These are phyloP conservation scores for Neurospora sp. DNA, from an alignment of 495 filamentous ascomycete genomes.

Conservation along the genomic window DNA sequence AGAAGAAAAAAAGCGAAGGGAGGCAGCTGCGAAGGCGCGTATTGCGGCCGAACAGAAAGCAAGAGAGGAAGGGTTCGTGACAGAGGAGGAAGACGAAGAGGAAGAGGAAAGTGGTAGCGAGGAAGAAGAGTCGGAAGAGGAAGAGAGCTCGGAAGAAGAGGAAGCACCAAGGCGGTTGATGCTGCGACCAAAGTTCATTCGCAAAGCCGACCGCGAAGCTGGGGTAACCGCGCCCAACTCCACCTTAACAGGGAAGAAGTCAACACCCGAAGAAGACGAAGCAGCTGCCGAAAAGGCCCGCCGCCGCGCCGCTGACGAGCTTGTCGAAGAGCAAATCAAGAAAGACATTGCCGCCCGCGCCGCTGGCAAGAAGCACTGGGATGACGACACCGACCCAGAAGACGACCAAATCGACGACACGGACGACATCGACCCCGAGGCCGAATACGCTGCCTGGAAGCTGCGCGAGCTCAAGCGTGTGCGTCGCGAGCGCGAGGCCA, in stretches of 20 bases:
- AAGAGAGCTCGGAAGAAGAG: conserved; percentile 33
- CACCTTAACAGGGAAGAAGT: conserved; percentile 1
- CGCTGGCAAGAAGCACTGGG: conserved; percentile 72
- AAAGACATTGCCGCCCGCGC: conserved; percentile 67
- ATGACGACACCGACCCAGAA: conserved; percentile 68
- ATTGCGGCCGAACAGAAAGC: conserved; percentile 37
- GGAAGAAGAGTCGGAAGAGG: conserved; percentile 33
- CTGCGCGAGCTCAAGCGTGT: conserved; percentile 82
- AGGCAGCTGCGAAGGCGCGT: conserved; percentile 30
- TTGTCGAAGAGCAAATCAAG: conserved; percentile 83
- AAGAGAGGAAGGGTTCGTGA: conserved; percentile 68
- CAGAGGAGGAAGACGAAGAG: conserved; percentile 41
- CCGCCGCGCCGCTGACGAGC: conserved; percentile 56
- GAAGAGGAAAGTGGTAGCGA: conserved; percentile 32
- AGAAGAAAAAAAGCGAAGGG: conserved; percentile 33
- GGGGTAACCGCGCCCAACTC: conserved; percentile 10
- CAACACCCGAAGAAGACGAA: conserved; percentile 24
- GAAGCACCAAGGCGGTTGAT: conserved; percentile 68
- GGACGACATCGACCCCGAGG: conserved; percentile 79
- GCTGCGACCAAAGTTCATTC: conserved; percentile 83
- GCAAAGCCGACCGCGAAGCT: conserved; percentile 60
- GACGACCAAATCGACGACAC: conserved; percentile 74
- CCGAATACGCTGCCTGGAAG: conserved; percentile 89
- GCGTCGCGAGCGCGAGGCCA: conserved; percentile 72
- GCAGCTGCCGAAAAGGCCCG: conserved; percentile 41